Evolutionary conservation across 1,284 basidiomycete species (phyloP).

Genomic region (Cutaneotrichosporon sp.): DNA sequence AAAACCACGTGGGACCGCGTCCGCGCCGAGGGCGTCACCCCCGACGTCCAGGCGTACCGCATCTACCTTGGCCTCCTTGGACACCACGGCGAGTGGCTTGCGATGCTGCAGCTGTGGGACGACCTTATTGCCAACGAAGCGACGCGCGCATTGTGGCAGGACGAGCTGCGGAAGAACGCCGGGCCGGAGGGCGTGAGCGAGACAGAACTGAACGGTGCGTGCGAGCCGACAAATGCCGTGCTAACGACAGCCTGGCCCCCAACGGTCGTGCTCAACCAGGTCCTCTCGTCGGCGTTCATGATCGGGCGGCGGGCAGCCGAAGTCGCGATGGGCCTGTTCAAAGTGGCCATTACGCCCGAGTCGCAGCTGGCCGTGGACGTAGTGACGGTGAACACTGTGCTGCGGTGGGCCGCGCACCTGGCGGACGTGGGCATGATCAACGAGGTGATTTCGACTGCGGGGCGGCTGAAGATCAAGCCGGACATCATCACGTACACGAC

Average conservation of each 20-base stretch:
- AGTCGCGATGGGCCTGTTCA: constrained; percentile 35
- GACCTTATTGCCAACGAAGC: constrained; percentile 11
- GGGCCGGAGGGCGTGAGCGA: background rate
- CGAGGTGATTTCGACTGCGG: constrained; percentile 56
- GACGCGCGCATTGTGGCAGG: background rate
- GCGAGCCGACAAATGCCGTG: no score
- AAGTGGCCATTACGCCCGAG: constrained; percentile 26
- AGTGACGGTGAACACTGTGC: constrained; percentile 69
- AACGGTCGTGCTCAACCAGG: constrained; percentile 37
- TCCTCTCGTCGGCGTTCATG: constrained; percentile 36
- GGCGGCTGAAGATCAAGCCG: constrained; percentile 54
- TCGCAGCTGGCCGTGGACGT: constrained; percentile 55
- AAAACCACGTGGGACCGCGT: constrained; percentile 28
- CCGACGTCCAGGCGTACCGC: constrained; percentile 41
- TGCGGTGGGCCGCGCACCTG: constrained; percentile 60
- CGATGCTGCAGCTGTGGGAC: constrained; percentile 34
- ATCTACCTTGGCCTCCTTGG: constrained; percentile 42
- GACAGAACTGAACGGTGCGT: constrained; percentile 17
- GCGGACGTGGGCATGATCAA: constrained; percentile 60
- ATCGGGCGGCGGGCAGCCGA: constrained; percentile 26
- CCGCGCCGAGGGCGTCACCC: constrained; percentile 21
- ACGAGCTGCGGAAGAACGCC: constrained; percentile 2
- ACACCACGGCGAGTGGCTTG: constrained; percentile 26
- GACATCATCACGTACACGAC: constrained; percentile 77
- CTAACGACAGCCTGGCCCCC: constrained; percentile 33